Base-by-base conservation (phyloP, 2,329 filamentous ascomycete genomes). In the Clonostachys rhizophaga region DNA sequence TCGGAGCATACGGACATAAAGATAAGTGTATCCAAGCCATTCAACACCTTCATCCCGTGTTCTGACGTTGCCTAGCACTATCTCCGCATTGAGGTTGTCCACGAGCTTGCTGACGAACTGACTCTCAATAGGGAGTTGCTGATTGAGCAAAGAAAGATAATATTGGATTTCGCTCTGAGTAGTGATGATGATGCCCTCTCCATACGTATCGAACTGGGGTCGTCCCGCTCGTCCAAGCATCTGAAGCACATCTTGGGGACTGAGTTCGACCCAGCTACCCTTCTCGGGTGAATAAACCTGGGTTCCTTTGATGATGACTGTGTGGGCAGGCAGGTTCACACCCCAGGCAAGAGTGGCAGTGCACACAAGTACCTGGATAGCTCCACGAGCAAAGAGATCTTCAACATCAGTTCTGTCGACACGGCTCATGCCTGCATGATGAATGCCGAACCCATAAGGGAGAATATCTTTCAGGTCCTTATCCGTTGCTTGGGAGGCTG, bases 291-390 rank as follows among this genome's bases (percentile, higher is more conserved):
- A 97, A 70, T 99, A 99, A 17, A 99, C 87, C 61, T 96, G 91
- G 1, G 94, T 99, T 47, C 94, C 94, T 70, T 99, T 99, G 74
- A 99, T 99, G 62, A 99, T 92, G 60, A 99, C 94, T 1, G 94
- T 97, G 62, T 99, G 94, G 3, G 94, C 94, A 5, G 94, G 94
- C 61, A 99, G 72, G 67, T 99, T 99, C 62, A 99, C 94, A 82
- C 94, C 94, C 94, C 94, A 99, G 20, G 94, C 94, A 46, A 99
- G 76, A n/a, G 94, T 99, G 37, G 95, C 92, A 37, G 94, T 99
- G 68, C 91, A 97, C 35, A 97, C 92, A 44, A 99, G 83, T 2
- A 99, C 94, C 64, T 96, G 91, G 36, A 99, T 89, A 34, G 88
- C 84, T 51, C 92, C 92, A 62, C 91, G 87, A 41, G 88, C 83